Evolutionary conservation across 805 yeast genomes (phyloP).

Genomic region (Candida nanaspora): DNA sequence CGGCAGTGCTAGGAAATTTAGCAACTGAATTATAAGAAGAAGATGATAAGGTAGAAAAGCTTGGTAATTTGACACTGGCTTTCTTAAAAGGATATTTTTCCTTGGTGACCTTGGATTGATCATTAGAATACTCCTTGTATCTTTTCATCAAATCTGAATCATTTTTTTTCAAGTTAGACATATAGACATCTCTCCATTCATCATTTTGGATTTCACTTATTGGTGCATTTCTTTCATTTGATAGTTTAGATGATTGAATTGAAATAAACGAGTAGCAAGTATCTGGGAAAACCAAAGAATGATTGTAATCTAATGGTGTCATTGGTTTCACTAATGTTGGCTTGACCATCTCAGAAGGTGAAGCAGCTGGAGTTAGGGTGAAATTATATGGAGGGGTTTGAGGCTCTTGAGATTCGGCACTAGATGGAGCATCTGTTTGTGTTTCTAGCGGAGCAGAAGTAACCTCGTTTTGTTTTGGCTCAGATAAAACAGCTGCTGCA

Average conservation of each 20-base stretch:
- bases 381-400: constrained; percentile 21
- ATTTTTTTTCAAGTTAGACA: constrained; percentile 33
- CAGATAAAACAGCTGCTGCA: constrained; percentile 4
- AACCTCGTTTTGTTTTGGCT: too few species aligned
- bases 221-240: constrained; percentile 23
- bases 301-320: constrained; percentile 2
- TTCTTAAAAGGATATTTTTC: neutral
- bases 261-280: constrained; percentile 28
- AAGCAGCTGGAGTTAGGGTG: constrained; percentile 15
- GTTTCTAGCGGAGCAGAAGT: too few species aligned
- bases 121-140: constrained; percentile 29
- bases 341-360: constrained; percentile 2
- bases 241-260: constrained; percentile 14
- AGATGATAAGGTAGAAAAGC: neutral
- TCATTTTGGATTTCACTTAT: constrained; percentile 25
- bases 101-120: neutral
- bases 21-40: neutral
- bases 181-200: constrained; percentile 37
- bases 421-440: neutral
- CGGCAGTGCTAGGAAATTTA: neutral
- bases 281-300: constrained; percentile 25
- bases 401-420: neutral
- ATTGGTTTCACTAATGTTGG: constrained; percentile 10
- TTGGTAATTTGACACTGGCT: too few species aligned
- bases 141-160: constrained; percentile 31